phyloP scores from a whole-genome alignment of 2,329 filamentous ascomycete genomes.

The Purpureocillium takamizusanense region DNA sequence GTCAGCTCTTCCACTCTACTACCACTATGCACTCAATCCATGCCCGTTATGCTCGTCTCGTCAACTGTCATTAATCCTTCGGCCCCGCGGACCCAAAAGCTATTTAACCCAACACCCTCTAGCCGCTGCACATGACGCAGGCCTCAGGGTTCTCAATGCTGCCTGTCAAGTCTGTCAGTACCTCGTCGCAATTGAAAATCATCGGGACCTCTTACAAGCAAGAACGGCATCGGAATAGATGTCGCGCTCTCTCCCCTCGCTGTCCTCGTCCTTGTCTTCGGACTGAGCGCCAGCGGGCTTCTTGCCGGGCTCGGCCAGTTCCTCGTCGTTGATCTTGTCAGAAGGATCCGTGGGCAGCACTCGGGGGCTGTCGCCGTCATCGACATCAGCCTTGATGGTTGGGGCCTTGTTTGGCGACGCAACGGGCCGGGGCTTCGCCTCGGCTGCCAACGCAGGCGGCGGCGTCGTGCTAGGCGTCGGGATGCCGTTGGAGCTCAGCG shows the following conservation, averaged over 20 bases:
- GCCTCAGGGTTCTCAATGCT: slow-evolving; percentile 96
- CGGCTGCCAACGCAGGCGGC: slow-evolving; percentile 36
- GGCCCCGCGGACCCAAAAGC: not conserved
- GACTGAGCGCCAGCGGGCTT: slow-evolving; percentile 43
- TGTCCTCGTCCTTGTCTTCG: slow-evolving; percentile 66
- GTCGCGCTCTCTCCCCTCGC: slow-evolving; percentile 70
- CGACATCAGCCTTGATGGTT: slow-evolving; percentile 66
- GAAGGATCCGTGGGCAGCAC: slow-evolving; percentile 64
- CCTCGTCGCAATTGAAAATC: not conserved
- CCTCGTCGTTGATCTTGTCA: slow-evolving; percentile 53
- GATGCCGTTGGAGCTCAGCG: slow-evolving; percentile 45
- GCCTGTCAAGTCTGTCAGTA: slow-evolving; percentile 40
- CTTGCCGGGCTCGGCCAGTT: slow-evolving; percentile 49
- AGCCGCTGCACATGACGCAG: slow-evolving; percentile 97
- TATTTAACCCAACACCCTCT: too few relatives aligned
- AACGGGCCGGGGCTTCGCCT: slow-evolving; percentile 32
- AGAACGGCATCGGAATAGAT: slow-evolving; percentile 93
- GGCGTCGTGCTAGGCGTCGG: slow-evolving; percentile 63
- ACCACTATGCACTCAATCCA: slow-evolving; percentile 7
- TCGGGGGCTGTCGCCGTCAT: slow-evolving; percentile 73
- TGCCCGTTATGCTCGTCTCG: slow-evolving; percentile 19
- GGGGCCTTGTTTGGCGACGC: slow-evolving; percentile 53
- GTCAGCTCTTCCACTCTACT: slow-evolving; percentile 1
- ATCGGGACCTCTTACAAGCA: slow-evolving; percentile 54
- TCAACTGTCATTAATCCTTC: slow-evolving; percentile 16